A percentile compares a stretch with the other conserved stretches of the same genome.
Conservation (phyloP, 1,284 basidiomycete species). For the Trichosporon faecale region DNA sequence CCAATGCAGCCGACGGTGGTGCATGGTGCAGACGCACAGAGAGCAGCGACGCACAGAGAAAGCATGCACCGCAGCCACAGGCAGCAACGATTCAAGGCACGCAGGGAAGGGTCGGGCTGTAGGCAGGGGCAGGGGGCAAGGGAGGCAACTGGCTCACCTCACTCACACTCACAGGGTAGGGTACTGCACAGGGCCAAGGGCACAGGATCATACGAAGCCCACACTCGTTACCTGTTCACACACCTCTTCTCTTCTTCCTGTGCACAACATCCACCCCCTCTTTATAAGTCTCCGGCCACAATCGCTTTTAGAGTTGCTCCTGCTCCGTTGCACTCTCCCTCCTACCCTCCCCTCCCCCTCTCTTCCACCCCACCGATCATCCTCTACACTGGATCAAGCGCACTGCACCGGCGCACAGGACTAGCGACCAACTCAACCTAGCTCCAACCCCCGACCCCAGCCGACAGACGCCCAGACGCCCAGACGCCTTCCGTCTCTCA, state of each 20-base stretch:
- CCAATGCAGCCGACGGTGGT: too few relatives aligned
- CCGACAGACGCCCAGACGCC: not conserved
- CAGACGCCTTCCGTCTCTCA: too few relatives aligned
- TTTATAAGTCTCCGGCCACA: not conserved
- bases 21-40: not conserved
- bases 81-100: not conserved
- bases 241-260: not conserved
- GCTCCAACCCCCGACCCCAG: not conserved
- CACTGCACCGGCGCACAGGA: not conserved
- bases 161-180: not conserved
- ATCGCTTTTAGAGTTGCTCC: not conserved
- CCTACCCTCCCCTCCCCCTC: not conserved
- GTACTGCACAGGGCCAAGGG: not conserved
- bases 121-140: not conserved
- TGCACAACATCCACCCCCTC: constrained; percentile 2
- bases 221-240: not conserved
- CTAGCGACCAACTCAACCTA: not conserved
- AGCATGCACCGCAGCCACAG: too few relatives aligned
- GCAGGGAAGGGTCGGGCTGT: not conserved
- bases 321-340: constrained; percentile 1
- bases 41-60: too few relatives aligned
- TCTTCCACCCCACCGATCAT: not conserved
- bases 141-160: too few relatives aligned
- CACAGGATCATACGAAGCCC: constrained; percentile 2
- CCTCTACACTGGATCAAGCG: not conserved